phyloP scores from a whole-genome alignment of 371 early-diverging fungal species.

The Mortierella sp. region DNA sequence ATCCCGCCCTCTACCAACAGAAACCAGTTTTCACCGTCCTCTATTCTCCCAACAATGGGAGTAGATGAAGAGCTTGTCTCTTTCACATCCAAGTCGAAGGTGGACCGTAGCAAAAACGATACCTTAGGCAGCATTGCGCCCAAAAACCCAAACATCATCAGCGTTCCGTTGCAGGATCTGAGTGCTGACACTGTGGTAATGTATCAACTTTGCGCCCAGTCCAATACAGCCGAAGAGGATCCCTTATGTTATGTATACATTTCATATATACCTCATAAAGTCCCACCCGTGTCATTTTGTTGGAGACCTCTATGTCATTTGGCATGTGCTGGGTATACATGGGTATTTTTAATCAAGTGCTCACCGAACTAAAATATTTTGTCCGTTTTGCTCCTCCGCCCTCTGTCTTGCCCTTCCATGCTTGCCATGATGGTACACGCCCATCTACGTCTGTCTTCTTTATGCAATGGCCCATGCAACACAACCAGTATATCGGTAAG shows the following conservation, averaged over 20 bases:
- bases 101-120: not conserved
- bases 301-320: too few species aligned
- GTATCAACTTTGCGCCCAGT: not conserved
- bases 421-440: not conserved
- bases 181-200: slow-evolving; percentile 46
- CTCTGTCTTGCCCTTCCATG: not conserved
- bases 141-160: slow-evolving; percentile 33
- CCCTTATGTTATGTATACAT: too few species aligned
- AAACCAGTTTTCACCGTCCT: not conserved
- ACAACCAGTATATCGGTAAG: slow-evolving; percentile 25
- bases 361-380: not conserved
- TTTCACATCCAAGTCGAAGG: slow-evolving; percentile 26
- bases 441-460: not conserved
- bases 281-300: too few species aligned
- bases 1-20: not conserved
- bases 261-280: too few species aligned
- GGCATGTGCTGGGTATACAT: too few species aligned
- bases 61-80: not conserved
- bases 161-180: slow-evolving; percentile 45
- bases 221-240: not conserved
- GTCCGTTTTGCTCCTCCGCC: not conserved
- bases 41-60: not conserved
- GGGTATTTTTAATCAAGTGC: too few species aligned
- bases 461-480: not conserved
- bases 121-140: not conserved